Percentiles rank a stretch among this genome's conserved stretches.
Evolutionary conservation across 116 monocot species (phyloP).

Genomic region (Trichopus zeylanicus): DNA sequence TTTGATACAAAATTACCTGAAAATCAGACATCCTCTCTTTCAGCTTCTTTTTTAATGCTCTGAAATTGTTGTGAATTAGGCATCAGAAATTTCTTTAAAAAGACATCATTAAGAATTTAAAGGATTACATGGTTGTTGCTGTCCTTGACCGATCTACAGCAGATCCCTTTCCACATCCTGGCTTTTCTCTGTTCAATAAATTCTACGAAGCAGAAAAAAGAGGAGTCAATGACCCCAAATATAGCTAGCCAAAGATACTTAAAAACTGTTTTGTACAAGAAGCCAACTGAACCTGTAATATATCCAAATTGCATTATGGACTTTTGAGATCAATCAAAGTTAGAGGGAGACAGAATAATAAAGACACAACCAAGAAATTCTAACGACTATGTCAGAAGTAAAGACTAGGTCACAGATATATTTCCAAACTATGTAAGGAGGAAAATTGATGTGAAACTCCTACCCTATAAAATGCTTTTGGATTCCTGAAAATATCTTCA

Average conservation of each 20-base stretch:
- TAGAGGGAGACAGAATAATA: too few species aligned
- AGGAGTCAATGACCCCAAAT: background rate
- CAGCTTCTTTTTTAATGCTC: slow-evolving; percentile 90
- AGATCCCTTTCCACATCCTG: slow-evolving; percentile 93
- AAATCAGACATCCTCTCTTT: slow-evolving; percentile 90
- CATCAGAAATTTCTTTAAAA: background rate
- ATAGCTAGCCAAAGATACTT: background rate
- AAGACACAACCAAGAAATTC: too few species aligned
- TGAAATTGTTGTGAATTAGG: slow-evolving; percentile 19
- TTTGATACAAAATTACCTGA: slow-evolving; percentile 52
- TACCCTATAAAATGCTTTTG: too few species aligned
- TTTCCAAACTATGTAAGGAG: background rate
- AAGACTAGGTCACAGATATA: too few species aligned
- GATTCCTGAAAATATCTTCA: too few species aligned
- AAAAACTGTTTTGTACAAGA: background rate
- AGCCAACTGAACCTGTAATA: too few species aligned
- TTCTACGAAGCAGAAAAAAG: slow-evolving; percentile 37
- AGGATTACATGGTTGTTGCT: slow-evolving; percentile 78
- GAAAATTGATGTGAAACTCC: background rate
- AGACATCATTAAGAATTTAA: background rate
- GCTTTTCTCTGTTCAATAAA: slow-evolving; percentile 74
- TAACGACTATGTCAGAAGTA: too few species aligned
- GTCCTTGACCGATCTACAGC: slow-evolving; percentile 92
- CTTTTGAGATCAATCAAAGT: too few species aligned
- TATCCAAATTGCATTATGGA: too few species aligned